These are phyloP conservation scores for Haematococcus lacustris DNA, from an alignment of 139 green algal genomes.

Conservation along the genomic window DNA sequence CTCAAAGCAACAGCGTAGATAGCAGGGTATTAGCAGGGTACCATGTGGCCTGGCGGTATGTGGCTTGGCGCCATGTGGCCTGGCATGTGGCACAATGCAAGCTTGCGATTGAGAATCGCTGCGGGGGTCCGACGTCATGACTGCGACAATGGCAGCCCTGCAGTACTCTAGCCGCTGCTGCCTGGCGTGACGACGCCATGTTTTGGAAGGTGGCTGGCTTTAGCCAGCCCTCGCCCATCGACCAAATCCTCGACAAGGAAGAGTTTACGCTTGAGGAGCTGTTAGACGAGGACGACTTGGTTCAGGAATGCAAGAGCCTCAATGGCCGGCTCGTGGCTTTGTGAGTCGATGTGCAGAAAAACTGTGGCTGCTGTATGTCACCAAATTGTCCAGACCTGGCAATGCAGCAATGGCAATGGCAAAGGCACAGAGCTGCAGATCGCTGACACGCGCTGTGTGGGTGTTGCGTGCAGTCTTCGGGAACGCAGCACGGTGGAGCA, in stretches of 20 bases:
- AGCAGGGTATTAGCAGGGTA: too few species aligned
- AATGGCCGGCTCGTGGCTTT: conserved; percentile 81
- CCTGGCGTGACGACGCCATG: too few species aligned
- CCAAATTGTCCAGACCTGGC: neutral
- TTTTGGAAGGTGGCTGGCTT: conserved; percentile 12
- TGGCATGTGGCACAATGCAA: too few species aligned
- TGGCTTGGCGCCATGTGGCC: too few species aligned
- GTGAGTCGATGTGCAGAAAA: conserved; percentile 29
- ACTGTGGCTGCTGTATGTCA: neutral
- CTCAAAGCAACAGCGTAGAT: too few species aligned
- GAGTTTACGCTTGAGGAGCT: conserved; percentile 87
- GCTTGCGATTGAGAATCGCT: too few species aligned
- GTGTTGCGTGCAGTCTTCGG: conserved; percentile 44
- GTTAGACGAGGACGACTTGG: conserved; percentile 89
- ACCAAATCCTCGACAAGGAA: conserved; percentile 85
- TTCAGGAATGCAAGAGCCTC: conserved; percentile 88
- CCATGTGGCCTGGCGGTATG: too few species aligned
- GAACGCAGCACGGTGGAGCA: conserved; percentile 62
- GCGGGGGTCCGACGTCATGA: too few species aligned
- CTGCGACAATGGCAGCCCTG: too few species aligned
- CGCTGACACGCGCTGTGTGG: neutral
- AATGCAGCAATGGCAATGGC: neutral
- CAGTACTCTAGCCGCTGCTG: too few species aligned
- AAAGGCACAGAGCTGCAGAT: neutral
- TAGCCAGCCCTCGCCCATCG: conserved; percentile 20